These are phyloP conservation scores for Mimosa bimucronata DNA, from an alignment of 306 rosid species.

Conservation along the genomic window DNA sequence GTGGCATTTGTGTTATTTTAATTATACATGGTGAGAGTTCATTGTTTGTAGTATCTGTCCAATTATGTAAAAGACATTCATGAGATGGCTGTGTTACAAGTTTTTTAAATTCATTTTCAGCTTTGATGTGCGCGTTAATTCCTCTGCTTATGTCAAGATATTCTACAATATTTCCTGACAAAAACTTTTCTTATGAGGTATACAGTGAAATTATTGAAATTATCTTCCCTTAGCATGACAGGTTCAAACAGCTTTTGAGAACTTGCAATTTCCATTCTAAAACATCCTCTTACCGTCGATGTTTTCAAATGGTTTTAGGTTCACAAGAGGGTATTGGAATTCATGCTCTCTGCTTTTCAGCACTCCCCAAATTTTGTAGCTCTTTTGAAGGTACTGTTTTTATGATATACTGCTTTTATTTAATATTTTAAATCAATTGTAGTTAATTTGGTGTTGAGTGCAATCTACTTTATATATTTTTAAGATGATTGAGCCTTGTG, in stretches of 20 bases:
- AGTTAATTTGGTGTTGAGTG: slow-evolving; percentile 15
- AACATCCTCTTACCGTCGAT: slow-evolving; percentile 15
- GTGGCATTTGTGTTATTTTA: slow-evolving; percentile 30
- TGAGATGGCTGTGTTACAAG: slow-evolving; percentile 28
- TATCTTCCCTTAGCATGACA: slow-evolving; percentile 26
- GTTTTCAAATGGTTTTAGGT: slow-evolving; percentile 56
- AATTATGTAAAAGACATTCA: slow-evolving; percentile 12
- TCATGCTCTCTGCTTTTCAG: slow-evolving; percentile 89
- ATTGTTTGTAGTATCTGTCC: slow-evolving; percentile 8
- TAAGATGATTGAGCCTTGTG: neutral
- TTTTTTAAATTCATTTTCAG: slow-evolving; percentile 56
- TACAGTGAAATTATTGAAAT: neutral
- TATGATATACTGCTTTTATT: slow-evolving; percentile 21
- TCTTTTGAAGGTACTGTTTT: slow-evolving; percentile 72
- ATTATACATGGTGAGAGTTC: neutral
- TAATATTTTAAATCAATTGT: slow-evolving; percentile 20
- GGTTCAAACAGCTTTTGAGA: slow-evolving; percentile 17
- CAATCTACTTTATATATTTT: slow-evolving; percentile 16
- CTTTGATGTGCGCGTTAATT: slow-evolving; percentile 90
- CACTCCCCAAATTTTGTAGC: slow-evolving; percentile 82
- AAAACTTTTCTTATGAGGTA: slow-evolving; percentile 79
- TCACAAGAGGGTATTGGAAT: slow-evolving; percentile 82
- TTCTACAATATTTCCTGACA: slow-evolving; percentile 84
- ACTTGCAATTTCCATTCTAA: neutral
- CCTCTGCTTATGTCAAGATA: slow-evolving; percentile 90